A percentile compares a stretch with the other conserved stretches of the same genome.
These are phyloP conservation scores for Myrica gale DNA, from an alignment of 306 rosid genomes.

Conservation along the genomic window DNA sequence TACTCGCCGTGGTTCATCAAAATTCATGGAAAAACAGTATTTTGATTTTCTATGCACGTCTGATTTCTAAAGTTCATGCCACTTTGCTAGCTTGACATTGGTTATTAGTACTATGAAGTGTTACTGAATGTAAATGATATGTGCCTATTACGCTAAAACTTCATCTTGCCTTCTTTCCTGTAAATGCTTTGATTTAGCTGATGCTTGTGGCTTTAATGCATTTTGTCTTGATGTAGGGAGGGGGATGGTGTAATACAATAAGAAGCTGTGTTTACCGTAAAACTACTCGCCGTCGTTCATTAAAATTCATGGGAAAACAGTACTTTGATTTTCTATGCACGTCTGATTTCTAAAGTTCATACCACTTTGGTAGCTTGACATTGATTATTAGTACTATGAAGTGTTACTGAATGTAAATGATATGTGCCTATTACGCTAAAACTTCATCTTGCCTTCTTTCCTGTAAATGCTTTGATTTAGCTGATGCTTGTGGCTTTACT, in stretches of 20 bases:
- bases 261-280: too few relatives aligned
- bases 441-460: constrained; percentile 9
- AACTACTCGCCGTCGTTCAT: too few relatives aligned
- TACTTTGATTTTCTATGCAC: not conserved
- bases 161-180: too few relatives aligned
- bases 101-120: not conserved
- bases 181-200: too few relatives aligned
- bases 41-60: not conserved
- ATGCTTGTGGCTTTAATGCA: too few relatives aligned
- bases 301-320: too few relatives aligned
- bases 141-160: too few relatives aligned
- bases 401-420: not conserved
- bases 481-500: constrained; percentile 12
- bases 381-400: not conserved
- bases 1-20: too few relatives aligned
- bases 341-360: constrained; percentile 2
- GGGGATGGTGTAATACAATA: too few relatives aligned
- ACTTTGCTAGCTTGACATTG: constrained; percentile 4
- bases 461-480: constrained; percentile 3
- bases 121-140: too few relatives aligned
- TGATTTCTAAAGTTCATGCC: constrained; percentile 1
- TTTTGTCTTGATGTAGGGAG: too few relatives aligned
- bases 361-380: not conserved
- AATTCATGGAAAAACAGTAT: too few relatives aligned
- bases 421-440: not conserved